Evolutionary conservation across 2,329 filamentous ascomycete species (phyloP).

Genomic region (Alternaria dauci): DNA sequence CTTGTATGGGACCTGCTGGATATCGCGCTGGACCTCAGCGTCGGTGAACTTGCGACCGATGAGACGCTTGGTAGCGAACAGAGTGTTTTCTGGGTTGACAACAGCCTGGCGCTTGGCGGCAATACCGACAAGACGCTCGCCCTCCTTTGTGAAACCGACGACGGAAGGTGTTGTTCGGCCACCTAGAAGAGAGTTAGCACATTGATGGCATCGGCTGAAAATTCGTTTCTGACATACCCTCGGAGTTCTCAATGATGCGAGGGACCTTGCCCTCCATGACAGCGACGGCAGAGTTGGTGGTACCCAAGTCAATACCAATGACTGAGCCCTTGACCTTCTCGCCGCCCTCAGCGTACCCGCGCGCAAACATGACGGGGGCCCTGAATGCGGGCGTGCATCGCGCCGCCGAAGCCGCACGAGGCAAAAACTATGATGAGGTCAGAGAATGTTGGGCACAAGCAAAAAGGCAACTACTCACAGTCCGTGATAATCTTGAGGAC

Average conservation of each 20-base stretch:
- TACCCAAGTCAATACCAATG: constrained; percentile 98
- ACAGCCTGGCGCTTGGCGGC: constrained; percentile 98
- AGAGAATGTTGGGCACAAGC: constrained; percentile 20
- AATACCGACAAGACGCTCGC: constrained; percentile 95
- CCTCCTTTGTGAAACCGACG: constrained; percentile 93
- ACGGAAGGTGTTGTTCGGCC: constrained; percentile 92
- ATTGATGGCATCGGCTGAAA: constrained; percentile 3
- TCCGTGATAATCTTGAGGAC: constrained; percentile 54
- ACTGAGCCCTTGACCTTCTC: constrained; percentile 93
- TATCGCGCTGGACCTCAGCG: constrained; percentile 90
- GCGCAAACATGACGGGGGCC: constrained; percentile 73
- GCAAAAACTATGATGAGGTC: constrained; percentile 62
- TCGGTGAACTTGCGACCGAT: constrained; percentile 98
- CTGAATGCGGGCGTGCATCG: constrained; percentile 71
- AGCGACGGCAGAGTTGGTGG: constrained; percentile 96
- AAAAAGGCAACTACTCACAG: constrained; percentile 41
- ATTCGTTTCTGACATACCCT: constrained; percentile 67
- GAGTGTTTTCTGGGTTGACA: constrained; percentile 97
- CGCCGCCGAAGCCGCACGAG: constrained; percentile 75
- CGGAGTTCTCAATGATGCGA: constrained; percentile 97
- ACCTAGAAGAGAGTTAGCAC: constrained; percentile 60
- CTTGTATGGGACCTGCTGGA: constrained; percentile 98
- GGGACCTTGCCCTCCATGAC: constrained; percentile 97
- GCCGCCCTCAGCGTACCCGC: constrained; percentile 75
- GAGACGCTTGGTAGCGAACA: constrained; percentile 98